Evolutionary conservation across 805 yeast genomes (phyloP).

Genomic region (Hanseniaspora valbyensis): DNA sequence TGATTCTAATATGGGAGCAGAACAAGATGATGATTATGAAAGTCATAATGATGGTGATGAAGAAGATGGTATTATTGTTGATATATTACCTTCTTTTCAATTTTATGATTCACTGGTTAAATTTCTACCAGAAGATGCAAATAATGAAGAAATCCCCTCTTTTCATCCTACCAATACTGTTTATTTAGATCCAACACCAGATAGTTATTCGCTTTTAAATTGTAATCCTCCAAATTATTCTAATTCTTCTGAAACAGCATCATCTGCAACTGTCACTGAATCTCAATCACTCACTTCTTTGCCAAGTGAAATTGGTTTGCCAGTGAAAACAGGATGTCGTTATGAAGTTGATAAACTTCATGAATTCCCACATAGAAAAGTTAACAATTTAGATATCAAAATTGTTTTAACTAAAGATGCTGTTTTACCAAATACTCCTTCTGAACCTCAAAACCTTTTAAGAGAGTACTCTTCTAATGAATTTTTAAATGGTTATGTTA

Average conservation of each 20-base stretch:
- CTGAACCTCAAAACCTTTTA: constrained; percentile 28
- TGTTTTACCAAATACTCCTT: constrained; percentile 20
- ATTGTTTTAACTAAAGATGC: constrained; percentile 22
- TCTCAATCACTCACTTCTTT: no score
- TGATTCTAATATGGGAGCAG: no score
- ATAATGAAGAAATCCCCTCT: constrained; percentile 20
- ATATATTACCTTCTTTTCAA: constrained; percentile 23
- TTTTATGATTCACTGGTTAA: constrained; percentile 23
- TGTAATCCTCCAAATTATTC: neutral
- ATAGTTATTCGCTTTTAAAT: neutral
- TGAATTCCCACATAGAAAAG: constrained; percentile 19
- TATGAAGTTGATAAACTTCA: constrained; percentile 23
- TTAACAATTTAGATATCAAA: constrained; percentile 21
- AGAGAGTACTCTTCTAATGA: constrained; percentile 48
- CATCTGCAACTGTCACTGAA: no score
- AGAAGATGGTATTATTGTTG: constrained; percentile 15
- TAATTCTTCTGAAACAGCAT: neutral
- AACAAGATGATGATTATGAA: no score
- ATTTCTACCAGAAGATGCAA: constrained; percentile 22
- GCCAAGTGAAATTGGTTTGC: no score
- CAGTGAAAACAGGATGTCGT: neutral
- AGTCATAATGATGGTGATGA: neutral
- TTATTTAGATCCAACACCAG: neutral
- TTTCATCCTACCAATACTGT: constrained; percentile 18
- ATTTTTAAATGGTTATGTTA: constrained; percentile 39